These are phyloP conservation scores for Tulasnella sp. DNA, from an alignment of 768 basidiomycete genomes.

Conservation along the genomic window DNA sequence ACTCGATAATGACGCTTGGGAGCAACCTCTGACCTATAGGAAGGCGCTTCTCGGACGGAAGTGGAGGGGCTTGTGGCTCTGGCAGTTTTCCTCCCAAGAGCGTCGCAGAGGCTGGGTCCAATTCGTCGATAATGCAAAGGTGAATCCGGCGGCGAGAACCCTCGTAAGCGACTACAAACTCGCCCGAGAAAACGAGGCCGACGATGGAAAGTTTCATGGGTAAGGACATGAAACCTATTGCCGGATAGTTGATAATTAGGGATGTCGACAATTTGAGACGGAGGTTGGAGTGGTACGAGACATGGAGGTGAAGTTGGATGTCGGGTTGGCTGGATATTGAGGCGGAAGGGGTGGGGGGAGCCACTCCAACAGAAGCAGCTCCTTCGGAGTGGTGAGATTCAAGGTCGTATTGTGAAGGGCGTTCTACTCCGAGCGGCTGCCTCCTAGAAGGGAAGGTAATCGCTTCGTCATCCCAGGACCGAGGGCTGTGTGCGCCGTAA, in stretches of 20 bases:
- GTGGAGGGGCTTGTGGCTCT: slow-evolving; percentile 52
- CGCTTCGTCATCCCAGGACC: background rate
- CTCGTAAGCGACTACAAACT: slow-evolving; percentile 88
- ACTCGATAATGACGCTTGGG: slow-evolving; percentile 86
- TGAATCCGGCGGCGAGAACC: slow-evolving; percentile 78
- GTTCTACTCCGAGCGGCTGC: background rate
- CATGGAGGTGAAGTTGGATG: slow-evolving; percentile 81
- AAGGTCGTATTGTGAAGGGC: background rate
- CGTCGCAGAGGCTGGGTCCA: slow-evolving; percentile 54
- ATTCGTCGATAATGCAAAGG: slow-evolving; percentile 81
- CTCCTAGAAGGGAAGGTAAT: background rate
- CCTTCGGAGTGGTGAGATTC: slow-evolving; percentile 1
- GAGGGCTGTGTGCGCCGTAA: background rate
- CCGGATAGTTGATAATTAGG: slow-evolving; percentile 94
- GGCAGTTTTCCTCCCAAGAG: slow-evolving; percentile 30
- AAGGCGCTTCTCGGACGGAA: slow-evolving; percentile 57
- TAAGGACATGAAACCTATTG: slow-evolving; percentile 92
- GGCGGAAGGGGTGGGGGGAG: slow-evolving; percentile 43
- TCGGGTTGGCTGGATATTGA: slow-evolving; percentile 42
- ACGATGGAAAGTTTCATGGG: slow-evolving; percentile 93
- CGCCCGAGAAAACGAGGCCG: slow-evolving; percentile 79
- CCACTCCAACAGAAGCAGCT: slow-evolving; percentile 33
- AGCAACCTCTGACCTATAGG: slow-evolving; percentile 80
- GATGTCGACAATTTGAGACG: slow-evolving; percentile 88
- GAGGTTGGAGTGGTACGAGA: slow-evolving; percentile 84